Conservation (phyloP, 1,284 basidiomycete species). For the Cryptococcus floricola region DNA sequence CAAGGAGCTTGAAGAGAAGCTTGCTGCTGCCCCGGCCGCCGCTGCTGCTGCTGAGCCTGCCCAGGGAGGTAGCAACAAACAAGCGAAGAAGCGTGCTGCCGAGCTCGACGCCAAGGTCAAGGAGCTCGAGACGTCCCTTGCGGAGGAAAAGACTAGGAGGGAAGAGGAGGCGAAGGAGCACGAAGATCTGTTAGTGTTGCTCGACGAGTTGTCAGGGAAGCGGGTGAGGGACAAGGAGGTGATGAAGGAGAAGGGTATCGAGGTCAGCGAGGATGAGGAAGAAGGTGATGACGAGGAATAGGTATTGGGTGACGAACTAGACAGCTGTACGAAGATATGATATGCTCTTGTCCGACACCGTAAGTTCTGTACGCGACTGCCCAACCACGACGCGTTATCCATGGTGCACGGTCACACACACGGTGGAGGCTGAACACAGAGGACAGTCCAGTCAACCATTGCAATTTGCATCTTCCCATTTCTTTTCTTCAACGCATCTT, state of each 20-base stretch:
- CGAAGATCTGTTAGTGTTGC: slow-evolving; percentile 85
- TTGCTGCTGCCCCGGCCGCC: slow-evolving; percentile 16
- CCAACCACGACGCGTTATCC: too few relatives aligned
- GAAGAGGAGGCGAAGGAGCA: slow-evolving; percentile 89
- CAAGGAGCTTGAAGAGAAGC: slow-evolving; percentile 23
- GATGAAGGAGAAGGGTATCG: slow-evolving; percentile 68
- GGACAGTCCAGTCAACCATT: too few relatives aligned
- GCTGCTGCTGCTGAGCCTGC: neutral
- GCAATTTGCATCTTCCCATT: too few relatives aligned
- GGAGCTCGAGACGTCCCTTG: slow-evolving; percentile 50
- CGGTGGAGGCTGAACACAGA: too few relatives aligned
- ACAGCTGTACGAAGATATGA: too few relatives aligned
- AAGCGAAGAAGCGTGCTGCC: slow-evolving; percentile 17
- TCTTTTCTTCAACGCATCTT: too few relatives aligned
- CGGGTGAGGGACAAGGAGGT: slow-evolving; percentile 72
- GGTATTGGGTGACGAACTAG: slow-evolving; percentile 19
- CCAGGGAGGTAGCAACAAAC: slow-evolving; percentile 12
- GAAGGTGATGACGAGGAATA: slow-evolving; percentile 64
- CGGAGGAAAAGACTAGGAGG: slow-evolving; percentile 60
- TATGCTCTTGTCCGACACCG: too few relatives aligned
- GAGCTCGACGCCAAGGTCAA: slow-evolving; percentile 21
- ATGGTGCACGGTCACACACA: too few relatives aligned
- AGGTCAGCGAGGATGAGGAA: slow-evolving; percentile 87
- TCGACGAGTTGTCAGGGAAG: slow-evolving; percentile 88
- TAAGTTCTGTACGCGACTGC: too few relatives aligned